Base-by-base conservation (phyloP, 78 protist genomes). In the Dictyostelium brefeldianum region DNA sequence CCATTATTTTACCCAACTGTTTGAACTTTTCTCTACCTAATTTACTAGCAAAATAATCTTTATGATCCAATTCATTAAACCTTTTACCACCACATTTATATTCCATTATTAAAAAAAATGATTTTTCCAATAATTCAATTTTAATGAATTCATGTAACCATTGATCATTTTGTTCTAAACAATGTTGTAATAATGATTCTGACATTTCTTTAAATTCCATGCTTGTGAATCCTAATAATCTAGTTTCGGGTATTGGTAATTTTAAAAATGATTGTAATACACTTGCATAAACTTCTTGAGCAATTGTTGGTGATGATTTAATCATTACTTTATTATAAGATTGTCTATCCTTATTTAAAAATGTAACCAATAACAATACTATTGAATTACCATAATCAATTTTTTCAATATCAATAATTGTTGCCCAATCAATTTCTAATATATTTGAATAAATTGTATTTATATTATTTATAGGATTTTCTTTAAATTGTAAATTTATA, bases 1-100 rank as follows among this genome's bases (percentile, higher is more conserved):
- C 92, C 51, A 84, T 74, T 2, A 84, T 57, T 75, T 74, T 64
- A 10, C 92, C 92, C 6, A 84, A 31, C 46, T 84, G 92, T 46
- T 56, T 46, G 41, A 27, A 75, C 27, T 84, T 84, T 48, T 84
- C 77, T 22, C 75, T 77, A 50, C 81, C 81, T 22, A 18, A 54
- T 10, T 25, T 18, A 4, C 83, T 51, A 27, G 67, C 36, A 29
- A 84, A 75, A 59, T 73, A 75, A 2, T 84, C 92, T 57, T 75
- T 71, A 46, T 36, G 59, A 62, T 84, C 74, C 47, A 84, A 62
- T 75, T 84, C 83, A 25, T 78, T 51, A 17, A 84, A 64, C 20
- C 17, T 56, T 74, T 75, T 84, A 41, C 83, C 92, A 36, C 51
- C 74, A 43, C 25, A 51, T 48, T 18, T 50, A 74, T 50, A 75